These are phyloP conservation scores for Apiospora kogelbergensis DNA, from an alignment of 2,329 filamentous ascomycete genomes.

Conservation along the genomic window DNA sequence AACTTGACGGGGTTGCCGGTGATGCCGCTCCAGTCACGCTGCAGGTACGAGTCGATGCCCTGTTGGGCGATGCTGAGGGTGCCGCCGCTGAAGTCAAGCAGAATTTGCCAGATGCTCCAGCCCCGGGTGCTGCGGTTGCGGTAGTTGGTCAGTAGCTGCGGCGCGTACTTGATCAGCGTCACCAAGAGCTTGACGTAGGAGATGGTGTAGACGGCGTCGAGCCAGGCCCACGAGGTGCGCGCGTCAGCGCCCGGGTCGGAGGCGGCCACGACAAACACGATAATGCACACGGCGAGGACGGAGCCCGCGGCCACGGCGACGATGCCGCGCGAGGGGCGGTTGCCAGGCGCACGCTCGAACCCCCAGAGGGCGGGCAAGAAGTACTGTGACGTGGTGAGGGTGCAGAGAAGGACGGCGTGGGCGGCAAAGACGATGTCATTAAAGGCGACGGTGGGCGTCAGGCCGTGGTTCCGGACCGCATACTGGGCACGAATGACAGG, in stretches of 20 bases:
- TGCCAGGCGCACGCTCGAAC: slow-evolving; percentile 60
- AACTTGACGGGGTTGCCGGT: slow-evolving; percentile 93
- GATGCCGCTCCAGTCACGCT: slow-evolving; percentile 86
- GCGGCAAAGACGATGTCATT: slow-evolving; percentile 89
- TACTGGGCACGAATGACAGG: slow-evolving; percentile 78
- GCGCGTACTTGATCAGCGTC: slow-evolving; percentile 90
- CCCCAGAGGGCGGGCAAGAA: slow-evolving; percentile 74
- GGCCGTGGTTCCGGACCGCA: slow-evolving; percentile 71
- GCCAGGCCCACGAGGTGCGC: slow-evolving; percentile 55
- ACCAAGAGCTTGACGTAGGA: slow-evolving; percentile 88
- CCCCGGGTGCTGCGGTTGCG: slow-evolving; percentile 81
- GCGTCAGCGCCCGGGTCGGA: slow-evolving; percentile 35
- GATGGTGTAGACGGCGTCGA: slow-evolving; percentile 66
- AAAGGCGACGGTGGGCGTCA: slow-evolving; percentile 79
- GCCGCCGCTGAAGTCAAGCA: slow-evolving; percentile 81
- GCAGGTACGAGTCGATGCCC: slow-evolving; percentile 78
- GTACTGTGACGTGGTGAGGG: slow-evolving; percentile 74
- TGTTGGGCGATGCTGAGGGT: slow-evolving; percentile 80
- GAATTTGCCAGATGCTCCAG: slow-evolving; percentile 83
- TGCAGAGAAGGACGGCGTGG: slow-evolving; percentile 73
- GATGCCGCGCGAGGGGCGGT: slow-evolving; percentile 60
- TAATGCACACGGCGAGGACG: slow-evolving; percentile 52
- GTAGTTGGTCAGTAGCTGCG: slow-evolving; percentile 82
- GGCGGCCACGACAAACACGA: slow-evolving; percentile 44
- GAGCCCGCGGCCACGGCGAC: slow-evolving; percentile 70